Evolutionary conservation across 306 rosid genomes (phyloP).

Genomic region (Albizia julibrissin): DNA sequence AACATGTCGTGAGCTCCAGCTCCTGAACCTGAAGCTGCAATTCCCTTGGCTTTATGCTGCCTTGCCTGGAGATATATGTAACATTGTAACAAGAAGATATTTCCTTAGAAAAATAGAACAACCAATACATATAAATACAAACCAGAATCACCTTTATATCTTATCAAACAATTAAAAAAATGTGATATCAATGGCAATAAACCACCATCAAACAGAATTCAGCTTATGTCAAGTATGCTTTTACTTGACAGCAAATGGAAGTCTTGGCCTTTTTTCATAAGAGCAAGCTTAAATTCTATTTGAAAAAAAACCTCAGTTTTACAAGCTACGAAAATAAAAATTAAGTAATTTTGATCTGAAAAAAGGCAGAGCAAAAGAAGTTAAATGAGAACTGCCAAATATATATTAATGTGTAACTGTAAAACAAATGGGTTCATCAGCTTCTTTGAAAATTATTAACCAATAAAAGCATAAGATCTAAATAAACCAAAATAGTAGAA

Average conservation of each 20-base stretch:
- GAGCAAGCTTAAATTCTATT: neutral
- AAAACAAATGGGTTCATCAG: neutral
- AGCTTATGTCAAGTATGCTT: neutral
- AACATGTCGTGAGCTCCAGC: constrained; percentile 36
- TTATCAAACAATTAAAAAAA: constrained; percentile 10
- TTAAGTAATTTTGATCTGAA: neutral
- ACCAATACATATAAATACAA: constrained; percentile 18
- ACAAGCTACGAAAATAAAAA: neutral
- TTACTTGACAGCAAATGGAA: constrained; percentile 20
- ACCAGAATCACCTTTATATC: constrained; percentile 16
- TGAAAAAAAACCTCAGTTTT: neutral
- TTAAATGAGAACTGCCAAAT: neutral
- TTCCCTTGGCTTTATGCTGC: constrained; percentile 42
- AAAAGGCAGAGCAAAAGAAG: neutral
- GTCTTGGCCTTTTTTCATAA: neutral
- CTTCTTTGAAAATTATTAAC: neutral
- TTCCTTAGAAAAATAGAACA: constrained; percentile 7
- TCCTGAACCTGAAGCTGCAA: constrained; percentile 43
- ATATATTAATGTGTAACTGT: neutral
- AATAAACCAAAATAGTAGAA: neutral
- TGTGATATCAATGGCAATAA: constrained; percentile 20
- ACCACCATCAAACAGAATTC: constrained; percentile 17
- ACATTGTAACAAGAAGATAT: constrained; percentile 17
- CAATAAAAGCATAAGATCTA: neutral
- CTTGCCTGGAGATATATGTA: constrained; percentile 36